phyloP scores from a whole-genome alignment of 2,329 filamentous ascomycete genomes.

The Aureobasidium pullulans region DNA sequence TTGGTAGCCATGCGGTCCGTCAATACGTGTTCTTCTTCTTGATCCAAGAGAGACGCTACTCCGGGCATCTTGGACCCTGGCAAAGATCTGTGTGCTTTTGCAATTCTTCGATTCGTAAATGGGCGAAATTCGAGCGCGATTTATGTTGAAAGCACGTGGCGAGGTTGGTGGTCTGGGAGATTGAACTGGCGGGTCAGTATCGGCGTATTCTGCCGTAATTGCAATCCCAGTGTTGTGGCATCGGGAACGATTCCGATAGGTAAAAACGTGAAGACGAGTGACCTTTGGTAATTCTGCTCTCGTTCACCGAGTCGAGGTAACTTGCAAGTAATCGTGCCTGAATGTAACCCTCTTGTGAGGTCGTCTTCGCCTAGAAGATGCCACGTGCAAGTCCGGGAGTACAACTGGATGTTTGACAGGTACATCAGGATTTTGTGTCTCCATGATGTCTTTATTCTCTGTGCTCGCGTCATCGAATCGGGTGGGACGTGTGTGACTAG shows the following conservation, averaged over 20 bases:
- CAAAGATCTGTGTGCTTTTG: too few relatives aligned
- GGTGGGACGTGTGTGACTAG: neutral
- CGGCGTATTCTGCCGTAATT: neutral
- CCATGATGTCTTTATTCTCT: constrained; percentile 1
- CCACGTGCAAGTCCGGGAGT: neutral
- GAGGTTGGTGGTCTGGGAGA: too few relatives aligned
- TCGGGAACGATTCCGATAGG: neutral
- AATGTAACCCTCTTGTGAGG: neutral
- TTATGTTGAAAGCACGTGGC: too few relatives aligned
- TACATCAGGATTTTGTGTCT: neutral
- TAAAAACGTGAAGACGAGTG: neutral
- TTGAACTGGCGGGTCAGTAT: too few relatives aligned
- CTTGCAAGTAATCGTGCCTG: neutral
- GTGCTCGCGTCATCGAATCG: constrained; percentile 4
- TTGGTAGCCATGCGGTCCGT: too few relatives aligned
- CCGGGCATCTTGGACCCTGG: too few relatives aligned
- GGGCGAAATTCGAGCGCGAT: too few relatives aligned
- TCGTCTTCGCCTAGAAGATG: neutral
- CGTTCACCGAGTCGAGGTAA: neutral
- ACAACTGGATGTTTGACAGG: neutral
- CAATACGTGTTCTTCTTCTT: too few relatives aligned
- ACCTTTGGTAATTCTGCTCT: neutral
- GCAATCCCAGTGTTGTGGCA: neutral
- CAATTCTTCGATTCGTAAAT: too few relatives aligned
- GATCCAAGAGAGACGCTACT: too few relatives aligned